Evolutionary conservation across 306 rosid genomes (phyloP).

Genomic region (Vigna unguiculata): DNA sequence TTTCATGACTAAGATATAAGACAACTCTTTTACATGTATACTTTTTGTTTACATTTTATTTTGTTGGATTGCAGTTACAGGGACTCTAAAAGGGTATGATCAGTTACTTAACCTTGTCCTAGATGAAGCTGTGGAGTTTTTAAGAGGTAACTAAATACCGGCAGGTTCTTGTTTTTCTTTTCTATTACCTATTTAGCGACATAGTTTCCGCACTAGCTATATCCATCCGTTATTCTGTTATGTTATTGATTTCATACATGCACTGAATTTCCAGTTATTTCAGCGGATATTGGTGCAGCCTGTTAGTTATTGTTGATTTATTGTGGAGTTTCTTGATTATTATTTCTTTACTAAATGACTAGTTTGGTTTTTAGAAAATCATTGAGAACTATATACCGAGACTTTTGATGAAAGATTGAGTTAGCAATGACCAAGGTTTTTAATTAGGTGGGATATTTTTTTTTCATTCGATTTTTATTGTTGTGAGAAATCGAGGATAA

Average conservation of each 20-base stretch:
- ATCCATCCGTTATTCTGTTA: not conserved
- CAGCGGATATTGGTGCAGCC: not conserved
- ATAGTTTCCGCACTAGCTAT: not conserved
- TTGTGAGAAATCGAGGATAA: not conserved
- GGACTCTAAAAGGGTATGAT: slow-evolving; percentile 96
- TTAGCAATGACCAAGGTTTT: not conserved
- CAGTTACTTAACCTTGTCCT: slow-evolving; percentile 93
- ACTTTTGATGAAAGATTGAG: not conserved
- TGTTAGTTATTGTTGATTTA: not conserved
- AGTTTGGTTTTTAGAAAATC: not conserved
- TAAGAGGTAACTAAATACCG: slow-evolving; percentile 67
- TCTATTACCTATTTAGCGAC: not conserved
- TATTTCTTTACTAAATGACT: not conserved
- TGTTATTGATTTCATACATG: slow-evolving; percentile 7
- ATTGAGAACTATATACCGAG: not conserved
- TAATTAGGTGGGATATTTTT: not conserved
- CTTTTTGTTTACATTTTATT: slow-evolving; percentile 11
- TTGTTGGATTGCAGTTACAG: slow-evolving; percentile 64
- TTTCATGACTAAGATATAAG: not conserved
- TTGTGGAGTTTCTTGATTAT: slow-evolving; percentile 1
- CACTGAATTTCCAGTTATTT: not conserved
- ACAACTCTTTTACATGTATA: not conserved
- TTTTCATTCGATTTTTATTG: not conserved
- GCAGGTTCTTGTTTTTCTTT: slow-evolving; percentile 11
- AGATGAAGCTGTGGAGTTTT: slow-evolving; percentile 91